Percentiles rank a stretch among this genome's conserved stretches.
These are phyloP conservation scores for Cordyceps cicadae DNA, from an alignment of 2,329 filamentous ascomycete species.

Conservation along the genomic window DNA sequence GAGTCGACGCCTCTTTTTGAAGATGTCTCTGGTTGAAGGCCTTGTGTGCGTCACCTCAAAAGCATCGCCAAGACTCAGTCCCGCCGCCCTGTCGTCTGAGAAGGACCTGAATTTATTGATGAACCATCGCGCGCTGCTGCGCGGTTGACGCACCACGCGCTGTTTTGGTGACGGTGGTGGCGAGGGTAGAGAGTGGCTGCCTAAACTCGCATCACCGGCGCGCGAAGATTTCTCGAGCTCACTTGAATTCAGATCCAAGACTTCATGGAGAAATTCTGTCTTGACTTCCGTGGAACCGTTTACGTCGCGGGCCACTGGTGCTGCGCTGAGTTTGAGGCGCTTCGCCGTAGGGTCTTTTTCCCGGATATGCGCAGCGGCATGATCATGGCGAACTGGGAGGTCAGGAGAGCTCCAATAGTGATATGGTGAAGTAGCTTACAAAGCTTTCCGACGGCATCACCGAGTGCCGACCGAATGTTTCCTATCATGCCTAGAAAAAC, in stretches of 20 bases:
- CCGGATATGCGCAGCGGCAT: background rate
- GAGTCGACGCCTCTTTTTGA: background rate
- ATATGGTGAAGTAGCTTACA: background rate
- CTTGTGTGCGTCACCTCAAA: background rate
- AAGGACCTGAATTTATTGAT: background rate
- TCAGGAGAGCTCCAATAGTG: background rate
- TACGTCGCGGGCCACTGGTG: background rate
- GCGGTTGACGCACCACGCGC: background rate
- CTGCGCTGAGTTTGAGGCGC: slow-evolving; percentile 4
- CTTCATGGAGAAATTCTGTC: background rate
- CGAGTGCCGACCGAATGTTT: slow-evolving; percentile 7
- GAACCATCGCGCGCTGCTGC: background rate
- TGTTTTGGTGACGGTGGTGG: slow-evolving; percentile 1
- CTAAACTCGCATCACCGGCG: background rate
- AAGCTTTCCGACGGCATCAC: background rate
- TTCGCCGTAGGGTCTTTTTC: background rate
- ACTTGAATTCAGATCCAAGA: background rate
- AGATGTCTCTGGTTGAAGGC: background rate
- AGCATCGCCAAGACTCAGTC: background rate
- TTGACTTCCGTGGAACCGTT: background rate
- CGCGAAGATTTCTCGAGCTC: background rate
- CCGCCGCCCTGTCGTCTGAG: background rate
- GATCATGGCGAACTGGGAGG: slow-evolving; percentile 4
- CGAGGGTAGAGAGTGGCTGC: background rate
- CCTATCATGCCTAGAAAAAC: slow-evolving; percentile 5